Percentiles rank a stretch among this genome's conserved stretches.
These are phyloP conservation scores for Fusarium caatingaense DNA, from an alignment of 2,329 filamentous ascomycete genomes.

Conservation along the genomic window DNA sequence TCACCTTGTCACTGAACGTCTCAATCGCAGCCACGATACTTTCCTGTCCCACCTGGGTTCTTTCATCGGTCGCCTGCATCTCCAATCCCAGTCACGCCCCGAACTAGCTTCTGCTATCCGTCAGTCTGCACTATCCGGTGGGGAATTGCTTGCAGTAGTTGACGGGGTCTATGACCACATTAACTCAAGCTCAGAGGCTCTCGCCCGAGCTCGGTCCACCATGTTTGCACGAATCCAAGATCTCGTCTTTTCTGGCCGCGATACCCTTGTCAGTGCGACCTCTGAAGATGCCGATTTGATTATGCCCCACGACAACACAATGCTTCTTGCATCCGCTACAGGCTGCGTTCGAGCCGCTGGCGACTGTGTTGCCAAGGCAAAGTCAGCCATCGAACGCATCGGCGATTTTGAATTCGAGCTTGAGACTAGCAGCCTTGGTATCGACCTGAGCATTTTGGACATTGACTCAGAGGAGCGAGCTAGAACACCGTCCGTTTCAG, in stretches of 20 bases:
- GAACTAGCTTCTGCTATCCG: conserved; percentile 86
- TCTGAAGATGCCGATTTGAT: conserved; percentile 81
- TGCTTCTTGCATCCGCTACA: conserved; percentile 82
- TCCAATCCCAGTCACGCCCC: conserved; percentile 90
- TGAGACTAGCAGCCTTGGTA: conserved; percentile 65
- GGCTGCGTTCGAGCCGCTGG: conserved; percentile 90
- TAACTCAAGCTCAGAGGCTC: conserved; percentile 70
- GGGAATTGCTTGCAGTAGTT: conserved; percentile 80
- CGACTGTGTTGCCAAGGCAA: conserved; percentile 89
- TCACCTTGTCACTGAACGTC: conserved; percentile 84
- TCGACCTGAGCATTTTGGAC: conserved; percentile 66
- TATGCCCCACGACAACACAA: conserved; percentile 80
- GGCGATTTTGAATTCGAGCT: conserved; percentile 92
- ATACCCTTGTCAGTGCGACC: conserved; percentile 78
- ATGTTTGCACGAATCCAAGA: conserved; percentile 86
- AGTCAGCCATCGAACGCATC: conserved; percentile 85
- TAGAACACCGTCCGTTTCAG: conserved; percentile 49
- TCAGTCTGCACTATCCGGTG: conserved; percentile 84
- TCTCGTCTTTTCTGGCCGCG: conserved; percentile 82
- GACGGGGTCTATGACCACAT: conserved; percentile 86
- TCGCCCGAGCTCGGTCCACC: conserved; percentile 75
- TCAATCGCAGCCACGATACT: conserved; percentile 83
- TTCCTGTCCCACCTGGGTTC: conserved; percentile 92
- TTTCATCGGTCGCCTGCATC: conserved; percentile 88
- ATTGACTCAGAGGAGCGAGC: conserved; percentile 51